Percentiles rank a stretch among this genome's conserved stretches.
Evolutionary conservation across 208 protist species (phyloP).

Genomic region (Trypanosoma scelopori): DNA sequence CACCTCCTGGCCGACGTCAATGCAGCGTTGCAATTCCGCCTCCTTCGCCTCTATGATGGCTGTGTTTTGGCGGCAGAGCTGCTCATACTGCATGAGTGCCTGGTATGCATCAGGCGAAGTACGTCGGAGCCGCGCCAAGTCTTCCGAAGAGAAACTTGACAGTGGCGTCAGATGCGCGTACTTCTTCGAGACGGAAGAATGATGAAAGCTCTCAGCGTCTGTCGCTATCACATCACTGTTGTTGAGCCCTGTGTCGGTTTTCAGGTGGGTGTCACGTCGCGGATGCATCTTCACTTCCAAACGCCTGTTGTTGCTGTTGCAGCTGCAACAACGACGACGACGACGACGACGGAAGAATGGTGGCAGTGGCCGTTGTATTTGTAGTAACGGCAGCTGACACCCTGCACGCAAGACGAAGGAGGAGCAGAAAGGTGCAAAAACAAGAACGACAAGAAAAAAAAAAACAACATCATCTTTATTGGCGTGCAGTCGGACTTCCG

Average conservation of each 20-base stretch:
- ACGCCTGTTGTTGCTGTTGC: no score
- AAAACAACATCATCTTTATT: no score
- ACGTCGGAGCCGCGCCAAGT: conserved; percentile 16
- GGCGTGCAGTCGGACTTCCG: no score
- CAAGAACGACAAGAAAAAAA: neutral
- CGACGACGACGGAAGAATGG: no score
- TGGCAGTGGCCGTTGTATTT: no score
- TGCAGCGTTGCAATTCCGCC: conserved; percentile 68
- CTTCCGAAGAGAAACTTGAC: conserved; percentile 29
- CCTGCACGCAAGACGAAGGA: neutral
- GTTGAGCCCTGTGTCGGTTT: conserved; percentile 17
- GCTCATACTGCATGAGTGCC: conserved; percentile 42
- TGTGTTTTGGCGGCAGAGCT: conserved; percentile 24
- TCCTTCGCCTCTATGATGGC: conserved; percentile 61
- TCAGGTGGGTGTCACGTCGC: neutral
- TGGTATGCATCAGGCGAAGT: conserved; percentile 32
- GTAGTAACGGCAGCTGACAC: neutral
- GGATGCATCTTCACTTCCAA: neutral
- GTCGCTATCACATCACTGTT: conserved; percentile 1
- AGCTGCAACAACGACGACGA: no score
- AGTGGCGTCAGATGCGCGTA: conserved; percentile 20
- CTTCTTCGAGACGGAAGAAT: neutral
- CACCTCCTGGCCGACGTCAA: conserved; percentile 75
- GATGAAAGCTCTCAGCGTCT: neutral
- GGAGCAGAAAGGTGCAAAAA: neutral